These are phyloP conservation scores for Salix brachista DNA, from an alignment of 345 rosid genomes.

Conservation along the genomic window DNA sequence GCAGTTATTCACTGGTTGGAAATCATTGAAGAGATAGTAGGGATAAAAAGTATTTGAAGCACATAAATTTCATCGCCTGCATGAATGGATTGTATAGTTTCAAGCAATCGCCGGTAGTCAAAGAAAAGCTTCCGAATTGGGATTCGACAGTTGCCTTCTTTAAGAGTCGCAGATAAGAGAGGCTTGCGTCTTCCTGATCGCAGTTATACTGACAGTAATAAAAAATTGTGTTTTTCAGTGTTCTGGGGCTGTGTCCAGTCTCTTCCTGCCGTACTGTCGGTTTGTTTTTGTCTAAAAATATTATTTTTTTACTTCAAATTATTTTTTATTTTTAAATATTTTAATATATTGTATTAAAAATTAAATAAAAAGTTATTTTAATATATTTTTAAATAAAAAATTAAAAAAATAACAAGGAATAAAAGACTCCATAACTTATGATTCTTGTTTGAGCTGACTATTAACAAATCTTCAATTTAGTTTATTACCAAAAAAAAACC, in stretches of 20 bases:
- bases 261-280: too few relatives aligned
- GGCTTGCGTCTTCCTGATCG: background rate
- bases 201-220: background rate
- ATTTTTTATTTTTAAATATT: too few relatives aligned
- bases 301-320: too few relatives aligned
- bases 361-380: too few relatives aligned
- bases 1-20: background rate
- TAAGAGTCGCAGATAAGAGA: background rate
- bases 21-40: background rate
- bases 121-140: background rate
- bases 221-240: background rate
- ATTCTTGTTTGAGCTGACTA: too few relatives aligned
- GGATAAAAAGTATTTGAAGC: background rate
- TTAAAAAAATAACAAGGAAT: too few relatives aligned
- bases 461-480: too few relatives aligned
- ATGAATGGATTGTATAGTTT: background rate
- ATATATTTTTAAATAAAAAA: too few relatives aligned
- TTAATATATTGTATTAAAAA: too few relatives aligned
- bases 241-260: background rate
- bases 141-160: background rate
- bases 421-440: too few relatives aligned
- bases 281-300: too few relatives aligned
- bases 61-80: background rate
- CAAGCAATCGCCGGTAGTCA: background rate
- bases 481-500: too few relatives aligned